Base-by-base conservation (phyloP, 1,284 basidiomycete species). In the Ustanciosporium gigantosporum region DNA sequence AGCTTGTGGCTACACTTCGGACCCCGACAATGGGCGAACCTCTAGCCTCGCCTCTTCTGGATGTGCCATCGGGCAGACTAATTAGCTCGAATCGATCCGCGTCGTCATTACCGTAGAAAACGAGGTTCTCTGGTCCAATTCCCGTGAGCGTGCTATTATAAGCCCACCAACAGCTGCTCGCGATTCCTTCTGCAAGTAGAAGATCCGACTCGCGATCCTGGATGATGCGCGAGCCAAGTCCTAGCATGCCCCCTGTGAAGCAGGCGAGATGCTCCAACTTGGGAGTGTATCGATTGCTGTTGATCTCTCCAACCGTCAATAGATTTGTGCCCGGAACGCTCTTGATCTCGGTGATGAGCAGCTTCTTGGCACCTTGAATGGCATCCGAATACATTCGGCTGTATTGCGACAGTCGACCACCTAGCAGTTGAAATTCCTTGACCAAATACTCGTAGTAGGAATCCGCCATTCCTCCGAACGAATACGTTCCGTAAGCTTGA, bases 241-340 rank as follows among this genome's bases (percentile, higher is more conserved):
- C 82, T 3, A 84, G 72, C 82, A 84, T 84, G 2, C 78, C 83
- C 5, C 83, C 83, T 1, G 81, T 80, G 59, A 83, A 84, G 67
- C 83, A 83, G 0, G 81, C 78, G 1, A 81, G 66, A 41, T 81
- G 80, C 48, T 80, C 77, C 19, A 79, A 42, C 50, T 68, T 70
- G 21, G 57, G 61, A 19, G 20, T 48, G 50, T 50, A 66, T 17
- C 43, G 41, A 15, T 39, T 23, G 25, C 46, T 31, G 11, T 35
- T 20, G n/a, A 56, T 14, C 31, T 66, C 59, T 20, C 76, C 78
- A 17, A 78, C 43, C 17, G 71, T 64, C 11, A 74, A 51, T 9
- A 83, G 58, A 19, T 80, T 64, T 14, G 73, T 68, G 6, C 76
- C 77, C 0, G 82, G 80, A 1, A 83, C 71, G 13, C 80, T 64